A percentile compares a stretch with the other conserved stretches of the same genome.
phyloP scores from a whole-genome alignment of 169 alveolate species.

The Plasmodium gaboni region DNA sequence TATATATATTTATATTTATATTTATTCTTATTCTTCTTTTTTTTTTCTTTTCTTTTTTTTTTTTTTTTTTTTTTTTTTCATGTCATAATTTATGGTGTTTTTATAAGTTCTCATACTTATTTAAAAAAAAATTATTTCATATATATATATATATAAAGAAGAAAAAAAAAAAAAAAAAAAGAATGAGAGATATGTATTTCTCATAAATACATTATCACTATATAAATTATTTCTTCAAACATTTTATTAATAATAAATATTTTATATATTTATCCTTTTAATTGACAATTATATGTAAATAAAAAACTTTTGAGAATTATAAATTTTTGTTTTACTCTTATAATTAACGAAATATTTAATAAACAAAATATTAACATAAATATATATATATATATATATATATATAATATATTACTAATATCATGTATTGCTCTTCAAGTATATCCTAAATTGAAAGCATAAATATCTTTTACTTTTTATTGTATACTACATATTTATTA shows the following conservation, averaged over 20 bases:
- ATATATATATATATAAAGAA: neutral
- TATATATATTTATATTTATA: neutral
- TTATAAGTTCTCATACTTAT: slow-evolving; percentile 1
- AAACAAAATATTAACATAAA: too few species aligned
- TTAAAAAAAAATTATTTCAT: neutral
- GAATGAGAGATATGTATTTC: too few species aligned
- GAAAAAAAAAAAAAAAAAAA: neutral
- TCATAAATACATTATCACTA: neutral
- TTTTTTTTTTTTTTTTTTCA: neutral
- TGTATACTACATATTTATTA: too few species aligned
- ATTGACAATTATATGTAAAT: slow-evolving; percentile 52
- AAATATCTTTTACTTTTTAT: too few species aligned
- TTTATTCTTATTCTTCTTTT: neutral
- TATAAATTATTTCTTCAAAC: slow-evolving; percentile 21
- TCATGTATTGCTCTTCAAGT: neutral
- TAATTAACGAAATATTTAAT: too few species aligned
- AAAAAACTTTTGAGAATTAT: too few species aligned
- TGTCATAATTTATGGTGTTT: slow-evolving; percentile 11
- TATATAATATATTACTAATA: neutral
- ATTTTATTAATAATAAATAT: slow-evolving; percentile 15
- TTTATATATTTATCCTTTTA: slow-evolving; percentile 14
- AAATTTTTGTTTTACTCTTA: too few species aligned
- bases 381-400: neutral
- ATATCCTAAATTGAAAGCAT: too few species aligned
- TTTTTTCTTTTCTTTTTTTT: neutral